These are phyloP conservation scores for Cladosporium velox DNA, from an alignment of 2,329 filamentous ascomycete genomes.

Conservation along the genomic window DNA sequence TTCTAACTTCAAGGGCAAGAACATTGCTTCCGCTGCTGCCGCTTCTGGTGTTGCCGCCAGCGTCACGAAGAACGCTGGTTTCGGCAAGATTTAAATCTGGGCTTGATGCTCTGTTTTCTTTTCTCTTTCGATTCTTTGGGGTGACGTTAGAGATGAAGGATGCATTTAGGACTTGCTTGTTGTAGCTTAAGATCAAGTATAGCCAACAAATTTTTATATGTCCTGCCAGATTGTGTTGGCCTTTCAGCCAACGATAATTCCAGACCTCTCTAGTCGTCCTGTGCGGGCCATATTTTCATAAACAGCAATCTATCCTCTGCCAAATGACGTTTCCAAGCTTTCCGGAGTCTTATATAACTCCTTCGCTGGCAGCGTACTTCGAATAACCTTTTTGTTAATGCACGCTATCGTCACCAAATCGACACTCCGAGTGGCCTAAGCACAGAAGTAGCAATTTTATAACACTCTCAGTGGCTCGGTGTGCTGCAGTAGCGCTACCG, in stretches of 20 bases:
- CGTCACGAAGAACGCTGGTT: conserved; percentile 48
- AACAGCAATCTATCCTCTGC: too few species aligned
- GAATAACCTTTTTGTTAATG: too few species aligned
- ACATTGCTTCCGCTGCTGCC: conserved; percentile 48
- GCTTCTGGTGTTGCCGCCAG: conserved; percentile 38
- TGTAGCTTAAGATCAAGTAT: not conserved
- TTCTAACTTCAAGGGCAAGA: conserved; percentile 55
- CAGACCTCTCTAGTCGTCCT: too few species aligned
- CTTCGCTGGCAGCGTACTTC: too few species aligned
- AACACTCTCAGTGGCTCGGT: too few species aligned
- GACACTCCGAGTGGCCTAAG: too few species aligned
- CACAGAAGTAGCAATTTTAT: too few species aligned
- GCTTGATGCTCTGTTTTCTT: not conserved
- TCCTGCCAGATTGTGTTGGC: not conserved
- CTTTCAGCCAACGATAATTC: not conserved
- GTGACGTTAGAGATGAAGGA: not conserved
- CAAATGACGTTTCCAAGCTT: too few species aligned
- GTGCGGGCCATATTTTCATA: too few species aligned
- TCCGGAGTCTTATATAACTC: too few species aligned
- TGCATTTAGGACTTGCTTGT: not conserved
- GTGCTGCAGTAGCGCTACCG: too few species aligned
- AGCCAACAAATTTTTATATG: not conserved
- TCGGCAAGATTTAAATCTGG: conserved; percentile 40
- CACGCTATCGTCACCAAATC: too few species aligned
- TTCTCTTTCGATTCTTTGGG: not conserved